These are phyloP conservation scores for Crucihimalaya himalaica DNA, from an alignment of 345 rosid species.

Conservation along the genomic window DNA sequence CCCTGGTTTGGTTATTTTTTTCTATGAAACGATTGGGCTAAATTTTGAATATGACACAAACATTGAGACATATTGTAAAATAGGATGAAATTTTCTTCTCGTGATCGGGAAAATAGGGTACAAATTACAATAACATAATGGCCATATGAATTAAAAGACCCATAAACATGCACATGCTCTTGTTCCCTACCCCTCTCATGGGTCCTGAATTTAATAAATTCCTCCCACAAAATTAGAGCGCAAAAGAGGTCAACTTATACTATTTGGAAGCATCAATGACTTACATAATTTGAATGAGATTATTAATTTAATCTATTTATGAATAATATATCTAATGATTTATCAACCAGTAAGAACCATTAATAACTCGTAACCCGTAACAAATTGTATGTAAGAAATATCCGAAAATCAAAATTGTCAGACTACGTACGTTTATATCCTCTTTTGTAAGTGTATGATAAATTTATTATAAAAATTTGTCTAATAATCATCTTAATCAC, in stretches of 20 bases:
- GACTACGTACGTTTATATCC: background rate
- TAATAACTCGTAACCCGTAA: background rate
- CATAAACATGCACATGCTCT: constrained; percentile 44
- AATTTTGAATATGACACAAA: constrained; percentile 33
- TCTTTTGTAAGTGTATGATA: background rate
- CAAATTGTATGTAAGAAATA: background rate
- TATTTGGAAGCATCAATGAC: constrained; percentile 29
- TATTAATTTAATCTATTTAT: background rate
- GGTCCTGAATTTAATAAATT: constrained; percentile 33
- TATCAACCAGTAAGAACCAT: constrained; percentile 18
- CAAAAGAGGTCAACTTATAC: constrained; percentile 21
- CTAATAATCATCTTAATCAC: too few species aligned
- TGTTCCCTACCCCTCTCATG: constrained; percentile 38
- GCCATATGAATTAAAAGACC: constrained; percentile 34
- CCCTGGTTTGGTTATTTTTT: constrained; percentile 3
- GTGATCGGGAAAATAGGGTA: constrained; percentile 33
- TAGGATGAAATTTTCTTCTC: constrained; percentile 23
- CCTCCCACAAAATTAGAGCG: constrained; percentile 41
- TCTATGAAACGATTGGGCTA: constrained; percentile 5
- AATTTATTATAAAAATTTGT: too few species aligned
- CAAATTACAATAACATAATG: constrained; percentile 33
- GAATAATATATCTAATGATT: background rate
- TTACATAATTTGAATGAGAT: background rate
- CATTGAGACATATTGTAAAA: constrained; percentile 26
- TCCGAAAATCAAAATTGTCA: background rate